These are phyloP conservation scores for Eimeria falciformis DNA, from an alignment of 169 alveolate genomes.

Conservation along the genomic window DNA sequence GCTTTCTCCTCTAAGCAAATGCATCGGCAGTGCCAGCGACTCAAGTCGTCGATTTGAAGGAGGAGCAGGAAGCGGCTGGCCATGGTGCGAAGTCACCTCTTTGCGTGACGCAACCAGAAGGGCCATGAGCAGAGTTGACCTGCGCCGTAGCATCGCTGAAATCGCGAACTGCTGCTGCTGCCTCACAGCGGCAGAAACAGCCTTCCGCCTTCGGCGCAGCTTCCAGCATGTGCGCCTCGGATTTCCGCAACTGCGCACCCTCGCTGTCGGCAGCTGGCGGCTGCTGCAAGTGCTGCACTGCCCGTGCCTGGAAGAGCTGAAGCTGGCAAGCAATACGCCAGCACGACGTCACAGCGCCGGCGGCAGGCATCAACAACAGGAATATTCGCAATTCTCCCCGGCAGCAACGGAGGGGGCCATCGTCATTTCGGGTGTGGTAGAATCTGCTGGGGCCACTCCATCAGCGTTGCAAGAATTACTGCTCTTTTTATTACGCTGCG, in stretches of 20 bases:
- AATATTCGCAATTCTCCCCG: slow-evolving; percentile 17
- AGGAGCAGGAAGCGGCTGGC: background rate
- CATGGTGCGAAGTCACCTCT: background rate
- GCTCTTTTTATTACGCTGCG: slow-evolving; percentile 52
- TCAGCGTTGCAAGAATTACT: slow-evolving; percentile 61
- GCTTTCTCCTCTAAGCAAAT: background rate
- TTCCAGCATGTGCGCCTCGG: slow-evolving; percentile 21
- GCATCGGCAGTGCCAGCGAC: background rate
- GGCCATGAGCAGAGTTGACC: slow-evolving; percentile 22
- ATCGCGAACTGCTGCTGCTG: slow-evolving; percentile 56
- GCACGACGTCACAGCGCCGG: slow-evolving; percentile 6
- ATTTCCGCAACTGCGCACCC: slow-evolving; percentile 34
- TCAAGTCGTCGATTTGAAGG: background rate
- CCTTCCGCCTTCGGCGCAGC: slow-evolving; percentile 29
- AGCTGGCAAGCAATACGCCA: slow-evolving; percentile 45
- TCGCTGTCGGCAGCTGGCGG: slow-evolving; percentile 70
- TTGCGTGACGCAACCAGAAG: no score
- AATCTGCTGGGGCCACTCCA: slow-evolving; percentile 4
- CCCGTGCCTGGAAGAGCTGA: slow-evolving; percentile 63
- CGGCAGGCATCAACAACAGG: slow-evolving; percentile 37
- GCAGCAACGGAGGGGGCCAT: slow-evolving; percentile 49
- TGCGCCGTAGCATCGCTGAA: slow-evolving; percentile 61
- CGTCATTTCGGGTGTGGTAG: slow-evolving; percentile 34
- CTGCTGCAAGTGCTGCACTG: slow-evolving; percentile 49
- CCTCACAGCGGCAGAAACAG: slow-evolving; percentile 29